Percentiles rank a stretch among this genome's conserved stretches.
Conservation (phyloP, 805 yeast genomes). For the Ogataea trehalophila region DNA sequence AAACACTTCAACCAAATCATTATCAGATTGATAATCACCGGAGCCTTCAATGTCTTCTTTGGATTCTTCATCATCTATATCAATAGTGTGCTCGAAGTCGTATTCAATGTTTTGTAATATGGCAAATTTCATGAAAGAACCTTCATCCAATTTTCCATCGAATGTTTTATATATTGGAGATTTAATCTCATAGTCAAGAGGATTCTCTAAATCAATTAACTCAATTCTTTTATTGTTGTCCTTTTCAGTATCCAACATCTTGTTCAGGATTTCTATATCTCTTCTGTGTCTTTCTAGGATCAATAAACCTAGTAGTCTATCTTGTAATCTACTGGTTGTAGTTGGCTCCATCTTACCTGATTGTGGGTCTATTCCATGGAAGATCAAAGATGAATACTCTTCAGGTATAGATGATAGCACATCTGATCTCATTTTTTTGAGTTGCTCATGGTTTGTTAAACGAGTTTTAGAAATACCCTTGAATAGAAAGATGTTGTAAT, state of each 20-base stretch:
- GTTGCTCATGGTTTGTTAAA: conserved; percentile 13
- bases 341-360: conserved; percentile 18
- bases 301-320: conserved; percentile 28
- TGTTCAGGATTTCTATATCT: conserved; percentile 26
- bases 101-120: conserved; percentile 33
- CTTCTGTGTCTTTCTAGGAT: conserved; percentile 34
- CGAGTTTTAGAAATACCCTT: conserved; percentile 27
- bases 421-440: conserved; percentile 20
- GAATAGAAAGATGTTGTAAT: conserved; percentile 34
- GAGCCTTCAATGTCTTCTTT: conserved; percentile 22
- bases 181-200: conserved; percentile 30
- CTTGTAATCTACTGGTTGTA: conserved; percentile 31
- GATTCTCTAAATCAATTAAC: conserved; percentile 24
- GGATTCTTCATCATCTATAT: conserved; percentile 21
- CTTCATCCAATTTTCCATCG: conserved; percentile 11
- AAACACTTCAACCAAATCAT: conserved; percentile 28
- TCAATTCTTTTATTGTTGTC: conserved; percentile 14
- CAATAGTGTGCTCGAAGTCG: conserved; percentile 26
- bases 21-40: conserved; percentile 22
- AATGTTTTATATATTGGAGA: conserved; percentile 28
- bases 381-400: conserved; percentile 20
- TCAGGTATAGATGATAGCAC: conserved; percentile 19
- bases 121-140: conserved; percentile 29
- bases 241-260: conserved; percentile 10
- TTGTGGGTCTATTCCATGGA: conserved; percentile 16